These are phyloP conservation scores for Candida berthetii DNA, from an alignment of 805 yeast genomes.

Conservation along the genomic window DNA sequence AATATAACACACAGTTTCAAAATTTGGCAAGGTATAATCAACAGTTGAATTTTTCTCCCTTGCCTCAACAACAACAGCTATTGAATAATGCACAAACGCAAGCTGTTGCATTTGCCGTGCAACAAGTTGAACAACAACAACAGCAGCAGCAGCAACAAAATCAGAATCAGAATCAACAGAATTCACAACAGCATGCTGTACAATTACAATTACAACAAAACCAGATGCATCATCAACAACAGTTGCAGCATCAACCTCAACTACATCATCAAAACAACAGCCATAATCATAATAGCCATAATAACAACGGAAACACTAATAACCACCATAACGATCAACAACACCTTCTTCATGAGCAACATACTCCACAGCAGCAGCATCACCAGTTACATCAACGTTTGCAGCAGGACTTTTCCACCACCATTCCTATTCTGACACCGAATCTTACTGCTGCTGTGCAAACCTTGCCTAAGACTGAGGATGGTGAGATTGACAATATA, in stretches of 20 bases:
- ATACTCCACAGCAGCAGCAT: too few species aligned
- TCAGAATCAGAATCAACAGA: not conserved
- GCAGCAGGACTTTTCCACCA: too few species aligned
- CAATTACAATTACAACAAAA: not conserved
- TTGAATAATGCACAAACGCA: not conserved
- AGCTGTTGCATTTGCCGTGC: slow-evolving; percentile 1
- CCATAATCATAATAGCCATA: not conserved
- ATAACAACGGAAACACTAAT: slow-evolving; percentile 1
- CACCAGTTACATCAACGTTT: too few species aligned
- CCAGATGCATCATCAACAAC: not conserved
- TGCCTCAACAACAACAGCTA: not conserved
- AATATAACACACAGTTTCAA: slow-evolving; percentile 2
- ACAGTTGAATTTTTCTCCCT: not conserved
- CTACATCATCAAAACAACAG: too few species aligned
- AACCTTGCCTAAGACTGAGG: not conserved
- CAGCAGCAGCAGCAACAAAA: not conserved
- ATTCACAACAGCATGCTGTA: not conserved
- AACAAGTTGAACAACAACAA: not conserved
- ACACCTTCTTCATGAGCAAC: too few species aligned
- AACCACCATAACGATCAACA: too few species aligned
- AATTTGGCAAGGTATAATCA: not conserved
- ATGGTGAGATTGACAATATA: slow-evolving; percentile 9
- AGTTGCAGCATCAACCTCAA: too few species aligned
- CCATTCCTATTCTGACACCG: not conserved
- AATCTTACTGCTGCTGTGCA: not conserved